Base-by-base conservation (phyloP, 768 basidiomycete species). In the Butyriboletus loyo region DNA sequence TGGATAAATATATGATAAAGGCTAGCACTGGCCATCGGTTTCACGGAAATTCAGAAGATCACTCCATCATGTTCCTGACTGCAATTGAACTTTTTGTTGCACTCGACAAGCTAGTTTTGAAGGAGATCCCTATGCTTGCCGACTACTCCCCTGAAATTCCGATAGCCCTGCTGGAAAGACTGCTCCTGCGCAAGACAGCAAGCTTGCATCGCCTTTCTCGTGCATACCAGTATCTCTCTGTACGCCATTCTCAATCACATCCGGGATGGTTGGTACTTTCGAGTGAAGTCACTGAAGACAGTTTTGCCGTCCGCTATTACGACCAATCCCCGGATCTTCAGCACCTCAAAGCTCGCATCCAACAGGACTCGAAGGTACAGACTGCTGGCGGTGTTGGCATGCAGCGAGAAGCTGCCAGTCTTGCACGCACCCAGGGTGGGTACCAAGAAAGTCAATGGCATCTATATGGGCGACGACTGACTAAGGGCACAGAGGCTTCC, bases 71-170 rank as follows among this genome's bases (percentile, higher is more conserved):
- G n/a, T n/a, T n/a, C n/a, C n/a, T n/a, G n/a, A n/a, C n/a, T n/a
- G n/a, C n/a, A n/a, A n/a, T n/a, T n/a, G n/a, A n/a, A n/a, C n/a
- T n/a, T n/a, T n/a, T n/a, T n/a, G n/a, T n/a, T n/a, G n/a, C n/a
- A n/a, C 48, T 74, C 1, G 73, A 73, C 49, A 63, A 54, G 32
- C 28, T 67, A 6, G 58, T 50, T 1, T 35, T 64, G 25, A 41
- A 39, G 10, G 38, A 57, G 24, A 57, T 61, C 15, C 63, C 69
- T 17, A 49, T 72, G n/a, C n/a, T n/a, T n/a, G n/a, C n/a, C n/a
- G n/a, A n/a, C n/a, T n/a, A n/a, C n/a, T n/a, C n/a, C n/a, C 7
- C 41, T 74, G 6, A 37, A 19, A n/a, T n/a, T n/a, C n/a, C n/a
- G n/a, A n/a, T n/a, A n/a, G n/a, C n/a, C n/a, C n/a, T n/a, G n/a